Base-by-base conservation (phyloP, 2,329 filamentous ascomycete genomes). In the Emmonsiellopsis sp. region DNA sequence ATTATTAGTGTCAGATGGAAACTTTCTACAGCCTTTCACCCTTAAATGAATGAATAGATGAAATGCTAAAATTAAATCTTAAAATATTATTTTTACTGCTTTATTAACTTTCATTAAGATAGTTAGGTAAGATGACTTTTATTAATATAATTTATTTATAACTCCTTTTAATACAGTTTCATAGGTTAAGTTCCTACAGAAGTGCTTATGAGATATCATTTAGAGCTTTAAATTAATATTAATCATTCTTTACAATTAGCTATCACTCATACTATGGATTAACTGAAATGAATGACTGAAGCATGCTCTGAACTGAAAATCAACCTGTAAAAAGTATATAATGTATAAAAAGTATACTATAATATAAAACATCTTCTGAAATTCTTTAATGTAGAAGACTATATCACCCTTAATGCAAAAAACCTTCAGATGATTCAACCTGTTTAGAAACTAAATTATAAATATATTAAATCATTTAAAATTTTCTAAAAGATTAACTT, bases 131-230 rank as follows among this genome's bases (percentile, higher is more conserved):
- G 51, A 41, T 51, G 43, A 34, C 40, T 61, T n/a, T 51, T 49
- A 13, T 7, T 51, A 10, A 55, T 59, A 8, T 34, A 61, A 51
- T 59, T 58, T 40, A 50, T 54, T 16, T 47, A 51, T 34, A 61
- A 60, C 52, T 55, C 50, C 38, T 44, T 41, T 5, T 6, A 30
- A 9, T n/a, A 52, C 38, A 46, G 31, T 10, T 9, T 20, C 10
- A 52, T 31, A 20, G 13, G 31, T 9, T 6, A 47, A 13, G 16
- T 31, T 31, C 31, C 16, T 16, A 11, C 31, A 10, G 6, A 30
- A 8, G 31, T 16, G 5, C 20, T 46, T n/a, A 9, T 46, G 6
- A 26, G 43, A 9, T 34, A 34, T n/a, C 5, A n/a, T 13, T 13
- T n/a, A 5, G 13, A 7, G 11, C 11, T 41, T 5, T 5, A n/a